Evolutionary conservation across 805 yeast genomes (phyloP).

Genomic region (Hanseniaspora clermontiae): DNA sequence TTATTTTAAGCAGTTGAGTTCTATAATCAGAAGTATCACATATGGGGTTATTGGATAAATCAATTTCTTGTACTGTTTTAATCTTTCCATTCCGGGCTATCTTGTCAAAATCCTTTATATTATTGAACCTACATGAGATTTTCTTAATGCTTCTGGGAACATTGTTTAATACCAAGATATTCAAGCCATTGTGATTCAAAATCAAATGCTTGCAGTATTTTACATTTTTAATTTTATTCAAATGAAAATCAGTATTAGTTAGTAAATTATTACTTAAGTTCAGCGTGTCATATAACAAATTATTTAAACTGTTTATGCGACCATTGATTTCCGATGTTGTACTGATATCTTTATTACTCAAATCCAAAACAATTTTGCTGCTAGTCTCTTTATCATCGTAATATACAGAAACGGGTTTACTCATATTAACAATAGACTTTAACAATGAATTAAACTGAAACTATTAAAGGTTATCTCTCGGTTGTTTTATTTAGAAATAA

Average conservation of each 20-base stretch:
- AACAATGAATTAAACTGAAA: no score
- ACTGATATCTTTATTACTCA: background rate
- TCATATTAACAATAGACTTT: background rate
- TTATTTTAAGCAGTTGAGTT: background rate
- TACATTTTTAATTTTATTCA: background rate
- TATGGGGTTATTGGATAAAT: background rate
- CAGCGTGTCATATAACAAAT: background rate
- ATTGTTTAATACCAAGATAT: background rate
- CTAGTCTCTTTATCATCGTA: background rate
- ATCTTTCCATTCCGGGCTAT: background rate
- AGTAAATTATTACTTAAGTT: background rate
- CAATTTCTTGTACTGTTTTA: conserved; percentile 3
- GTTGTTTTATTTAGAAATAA: no score
- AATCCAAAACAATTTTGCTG: background rate
- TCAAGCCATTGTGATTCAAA: background rate
- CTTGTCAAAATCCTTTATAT: background rate
- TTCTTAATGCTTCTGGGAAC: background rate
- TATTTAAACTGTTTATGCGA: background rate
- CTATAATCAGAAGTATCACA: background rate
- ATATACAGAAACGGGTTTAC: background rate
- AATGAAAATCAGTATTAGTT: background rate
- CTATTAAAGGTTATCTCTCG: no score
- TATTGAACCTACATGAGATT: background rate
- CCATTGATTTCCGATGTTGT: background rate
- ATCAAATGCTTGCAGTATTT: background rate